Evolutionary conservation across 345 rosid genomes (phyloP).

Genomic region (Euphorbia lathyris): DNA sequence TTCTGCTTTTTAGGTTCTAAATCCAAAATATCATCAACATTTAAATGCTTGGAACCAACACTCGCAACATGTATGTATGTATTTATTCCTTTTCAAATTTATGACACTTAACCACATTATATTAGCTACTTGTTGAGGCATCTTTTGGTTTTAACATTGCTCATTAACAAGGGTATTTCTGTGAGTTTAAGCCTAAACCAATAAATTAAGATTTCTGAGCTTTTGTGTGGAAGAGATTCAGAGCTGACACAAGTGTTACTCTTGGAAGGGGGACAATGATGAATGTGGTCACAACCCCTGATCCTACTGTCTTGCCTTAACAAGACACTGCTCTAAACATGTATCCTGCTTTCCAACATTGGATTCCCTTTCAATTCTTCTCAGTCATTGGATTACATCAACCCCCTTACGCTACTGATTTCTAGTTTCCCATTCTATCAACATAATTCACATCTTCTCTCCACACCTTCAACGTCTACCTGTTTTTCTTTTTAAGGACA

Average conservation of each 20-base stretch:
- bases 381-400: background rate
- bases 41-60: conserved; percentile 9
- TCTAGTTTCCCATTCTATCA: background rate
- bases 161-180: background rate
- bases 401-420: background rate
- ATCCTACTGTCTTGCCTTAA: conserved; percentile 26
- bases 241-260: background rate
- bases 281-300: conserved; percentile 4
- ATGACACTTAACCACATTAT: too few species aligned
- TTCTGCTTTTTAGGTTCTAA: conserved; percentile 33
- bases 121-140: too few species aligned
- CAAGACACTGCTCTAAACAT: background rate
- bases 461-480: background rate
- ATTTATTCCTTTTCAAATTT: too few species aligned
- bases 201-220: background rate
- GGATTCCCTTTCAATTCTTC: conserved; percentile 6
- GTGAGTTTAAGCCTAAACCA: background rate
- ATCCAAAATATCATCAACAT: conserved; percentile 19
- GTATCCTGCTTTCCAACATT: conserved; percentile 14
- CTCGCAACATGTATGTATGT: background rate
- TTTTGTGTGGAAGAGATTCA: background rate
- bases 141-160: too few species aligned
- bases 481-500: too few species aligned
- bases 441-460: background rate
- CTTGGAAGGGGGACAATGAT: conserved; percentile 7